phyloP scores from a whole-genome alignment of 352 stramenopile genomes.

The Pythium brassicae region DNA sequence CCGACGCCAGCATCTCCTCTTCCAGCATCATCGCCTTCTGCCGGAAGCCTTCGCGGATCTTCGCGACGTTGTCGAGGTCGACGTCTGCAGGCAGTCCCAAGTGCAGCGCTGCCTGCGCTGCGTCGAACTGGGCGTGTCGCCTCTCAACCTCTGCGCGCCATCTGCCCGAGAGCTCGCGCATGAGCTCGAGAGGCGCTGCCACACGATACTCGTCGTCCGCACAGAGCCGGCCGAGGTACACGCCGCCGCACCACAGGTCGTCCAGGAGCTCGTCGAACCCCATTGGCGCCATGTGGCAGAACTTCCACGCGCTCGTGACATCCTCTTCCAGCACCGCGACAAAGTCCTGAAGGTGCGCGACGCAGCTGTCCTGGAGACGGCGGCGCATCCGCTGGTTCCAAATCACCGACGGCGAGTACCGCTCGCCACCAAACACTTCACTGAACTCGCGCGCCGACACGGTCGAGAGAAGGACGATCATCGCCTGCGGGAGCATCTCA shows the following conservation, averaged over 20 bases:
- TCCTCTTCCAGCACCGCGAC: conserved; percentile 86
- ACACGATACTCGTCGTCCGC: conserved; percentile 80
- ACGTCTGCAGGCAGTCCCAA: conserved; percentile 23
- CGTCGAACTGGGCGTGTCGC: conserved; percentile 18
- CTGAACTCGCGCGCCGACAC: conserved; percentile 81
- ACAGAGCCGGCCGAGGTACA: conserved; percentile 93
- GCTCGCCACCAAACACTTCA: conserved; percentile 83
- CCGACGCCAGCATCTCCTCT: conserved; percentile 17
- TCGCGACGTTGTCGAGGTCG: conserved; percentile 10
- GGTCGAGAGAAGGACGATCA: conserved; percentile 88
- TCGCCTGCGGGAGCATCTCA: conserved; percentile 85
- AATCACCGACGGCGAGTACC: conserved; percentile 90
- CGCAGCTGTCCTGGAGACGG: conserved; percentile 84
- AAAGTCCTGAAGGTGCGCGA: conserved; percentile 92
- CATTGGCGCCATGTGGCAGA: conserved; percentile 90
- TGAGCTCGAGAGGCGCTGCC: conserved; percentile 83
- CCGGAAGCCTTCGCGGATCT: conserved; percentile 57
- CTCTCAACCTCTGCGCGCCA: conserved; percentile 78
- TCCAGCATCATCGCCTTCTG: conserved; percentile 35
- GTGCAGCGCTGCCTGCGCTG: conserved; percentile 35
- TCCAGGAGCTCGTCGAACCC: conserved; percentile 85
- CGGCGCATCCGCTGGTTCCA: conserved; percentile 92
- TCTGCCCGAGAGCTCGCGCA: conserved; percentile 64
- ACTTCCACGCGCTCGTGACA: conserved; percentile 84
- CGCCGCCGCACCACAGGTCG: conserved; percentile 93